Percentiles rank a stretch among this genome's conserved stretches.
Conservation (phyloP, 805 yeast species). For the Candida sithepensis region DNA sequence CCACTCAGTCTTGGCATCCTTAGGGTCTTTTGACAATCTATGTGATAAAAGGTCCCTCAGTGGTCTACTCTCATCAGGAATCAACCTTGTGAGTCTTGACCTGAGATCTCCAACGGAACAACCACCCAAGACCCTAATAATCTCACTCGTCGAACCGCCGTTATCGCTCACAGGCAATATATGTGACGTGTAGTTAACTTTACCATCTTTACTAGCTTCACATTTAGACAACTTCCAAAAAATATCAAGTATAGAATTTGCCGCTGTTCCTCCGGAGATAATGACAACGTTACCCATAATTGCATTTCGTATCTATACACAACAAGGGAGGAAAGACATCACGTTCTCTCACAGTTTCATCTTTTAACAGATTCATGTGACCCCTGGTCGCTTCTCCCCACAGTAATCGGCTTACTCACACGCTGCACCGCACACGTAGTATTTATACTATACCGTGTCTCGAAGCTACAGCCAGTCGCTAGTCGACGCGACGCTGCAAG, state of each 20-base stretch:
- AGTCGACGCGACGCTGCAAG: too few species aligned
- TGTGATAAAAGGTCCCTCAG: conserved; percentile 40
- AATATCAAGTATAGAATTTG: conserved; percentile 67
- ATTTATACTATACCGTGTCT: too few species aligned
- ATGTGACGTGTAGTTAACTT: conserved; percentile 43
- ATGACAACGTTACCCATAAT: conserved; percentile 33
- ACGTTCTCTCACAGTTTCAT: too few species aligned
- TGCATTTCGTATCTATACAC: too few species aligned
- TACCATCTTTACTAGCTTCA: neutral
- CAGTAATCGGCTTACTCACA: too few species aligned
- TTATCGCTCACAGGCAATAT: conserved; percentile 85
- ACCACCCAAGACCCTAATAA: conserved; percentile 82
- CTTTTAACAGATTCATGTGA: too few species aligned
- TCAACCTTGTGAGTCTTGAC: conserved; percentile 71
- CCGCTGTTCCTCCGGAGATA: conserved; percentile 85
- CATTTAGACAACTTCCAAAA: conserved; percentile 38
- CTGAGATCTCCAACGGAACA: conserved; percentile 94
- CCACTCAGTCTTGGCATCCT: conserved; percentile 71
- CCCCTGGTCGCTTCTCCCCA: too few species aligned
- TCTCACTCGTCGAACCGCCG: conserved; percentile 93
- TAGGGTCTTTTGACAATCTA: conserved; percentile 46
- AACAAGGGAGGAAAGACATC: too few species aligned
- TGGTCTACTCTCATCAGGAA: conserved; percentile 46
- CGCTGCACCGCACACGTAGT: too few species aligned
- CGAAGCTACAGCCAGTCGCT: too few species aligned